These are phyloP conservation scores for Wallacemonas rigidus DNA, from an alignment of 208 protist species.

Conservation along the genomic window DNA sequence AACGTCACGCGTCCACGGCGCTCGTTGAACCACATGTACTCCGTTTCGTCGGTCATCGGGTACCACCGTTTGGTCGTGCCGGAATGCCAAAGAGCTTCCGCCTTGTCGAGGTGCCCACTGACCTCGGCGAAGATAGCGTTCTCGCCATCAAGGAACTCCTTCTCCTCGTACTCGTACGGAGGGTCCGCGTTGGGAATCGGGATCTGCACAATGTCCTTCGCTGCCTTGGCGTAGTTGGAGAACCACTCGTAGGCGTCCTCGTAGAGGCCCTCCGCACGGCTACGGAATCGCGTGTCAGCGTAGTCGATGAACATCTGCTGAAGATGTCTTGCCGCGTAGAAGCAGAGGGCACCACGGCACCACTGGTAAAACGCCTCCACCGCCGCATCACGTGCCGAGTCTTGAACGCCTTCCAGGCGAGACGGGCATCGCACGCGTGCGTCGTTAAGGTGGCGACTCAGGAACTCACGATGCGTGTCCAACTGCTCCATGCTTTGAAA, in stretches of 20 bases:
- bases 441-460: slow-evolving; percentile 72
- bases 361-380: slow-evolving; percentile 87
- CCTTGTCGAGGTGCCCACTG: slow-evolving; percentile 78
- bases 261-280: slow-evolving; percentile 76
- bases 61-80: slow-evolving; percentile 87
- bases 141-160: slow-evolving; percentile 89
- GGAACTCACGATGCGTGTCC: slow-evolving; percentile 75
- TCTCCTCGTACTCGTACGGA: slow-evolving; percentile 86
- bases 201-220: slow-evolving; percentile 82
- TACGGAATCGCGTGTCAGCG: slow-evolving; percentile 77
- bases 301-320: slow-evolving; percentile 71
- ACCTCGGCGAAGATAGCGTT: slow-evolving; percentile 82
- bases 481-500: slow-evolving; percentile 78
- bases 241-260: slow-evolving; percentile 89
- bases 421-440: slow-evolving; percentile 53
- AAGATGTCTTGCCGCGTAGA: slow-evolving; percentile 71
- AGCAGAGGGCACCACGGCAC: slow-evolving; percentile 83
- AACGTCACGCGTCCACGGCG: slow-evolving; percentile 81
- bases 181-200: slow-evolving; percentile 82
- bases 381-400: slow-evolving; percentile 61
- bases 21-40: slow-evolving; percentile 92
- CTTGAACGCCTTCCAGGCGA: slow-evolving; percentile 67
- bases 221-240: slow-evolving; percentile 75
- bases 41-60: slow-evolving; percentile 85
- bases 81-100: slow-evolving; percentile 83